Conservation (phyloP, 352 stramenopile species). For the Peronospora belbahrii region DNA sequence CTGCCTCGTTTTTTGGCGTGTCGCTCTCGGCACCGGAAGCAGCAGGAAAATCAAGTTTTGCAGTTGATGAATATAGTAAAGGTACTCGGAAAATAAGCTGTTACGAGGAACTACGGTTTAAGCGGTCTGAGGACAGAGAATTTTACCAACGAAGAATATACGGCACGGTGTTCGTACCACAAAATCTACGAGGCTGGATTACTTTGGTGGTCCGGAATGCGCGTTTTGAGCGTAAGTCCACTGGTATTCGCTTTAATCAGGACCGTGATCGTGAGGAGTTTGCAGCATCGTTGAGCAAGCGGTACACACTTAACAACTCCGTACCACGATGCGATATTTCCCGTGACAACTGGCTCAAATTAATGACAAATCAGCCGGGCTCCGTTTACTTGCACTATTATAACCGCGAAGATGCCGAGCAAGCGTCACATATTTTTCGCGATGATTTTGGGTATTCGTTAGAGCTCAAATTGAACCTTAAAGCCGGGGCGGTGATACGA, state of each 20-base stretch:
- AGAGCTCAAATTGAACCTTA: slow-evolving; percentile 30
- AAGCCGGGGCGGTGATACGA: slow-evolving; percentile 30
- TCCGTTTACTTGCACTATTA: slow-evolving; percentile 45
- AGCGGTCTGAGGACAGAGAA: slow-evolving; percentile 29
- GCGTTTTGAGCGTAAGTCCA: slow-evolving; percentile 48
- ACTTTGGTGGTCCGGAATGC: slow-evolving; percentile 44
- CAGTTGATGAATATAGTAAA: not conserved
- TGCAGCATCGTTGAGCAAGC: slow-evolving; percentile 30
- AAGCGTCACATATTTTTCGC: slow-evolving; percentile 29
- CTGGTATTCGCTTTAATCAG: slow-evolving; percentile 50
- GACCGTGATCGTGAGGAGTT: slow-evolving; percentile 53
- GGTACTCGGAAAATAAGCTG: slow-evolving; percentile 14
- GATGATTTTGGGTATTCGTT: slow-evolving; percentile 37
- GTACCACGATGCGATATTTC: slow-evolving; percentile 44
- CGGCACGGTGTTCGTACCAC: slow-evolving; percentile 43
- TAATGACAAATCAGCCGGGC: slow-evolving; percentile 27
- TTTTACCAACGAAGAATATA: slow-evolving; percentile 51
- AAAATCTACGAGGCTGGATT: slow-evolving; percentile 28
- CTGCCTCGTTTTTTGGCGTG: slow-evolving; percentile 31
- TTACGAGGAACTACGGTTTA: slow-evolving; percentile 41
- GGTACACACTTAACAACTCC: slow-evolving; percentile 43
- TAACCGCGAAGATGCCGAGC: slow-evolving; percentile 42
- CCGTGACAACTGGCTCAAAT: slow-evolving; percentile 50
- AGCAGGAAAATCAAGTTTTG: slow-evolving; percentile 5
- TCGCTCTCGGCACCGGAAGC: slow-evolving; percentile 15